Percentiles rank a stretch among this genome's conserved stretches.
phyloP scores from a whole-genome alignment of 2,329 filamentous ascomycete species.

The Cladophialophora exuberans region DNA sequence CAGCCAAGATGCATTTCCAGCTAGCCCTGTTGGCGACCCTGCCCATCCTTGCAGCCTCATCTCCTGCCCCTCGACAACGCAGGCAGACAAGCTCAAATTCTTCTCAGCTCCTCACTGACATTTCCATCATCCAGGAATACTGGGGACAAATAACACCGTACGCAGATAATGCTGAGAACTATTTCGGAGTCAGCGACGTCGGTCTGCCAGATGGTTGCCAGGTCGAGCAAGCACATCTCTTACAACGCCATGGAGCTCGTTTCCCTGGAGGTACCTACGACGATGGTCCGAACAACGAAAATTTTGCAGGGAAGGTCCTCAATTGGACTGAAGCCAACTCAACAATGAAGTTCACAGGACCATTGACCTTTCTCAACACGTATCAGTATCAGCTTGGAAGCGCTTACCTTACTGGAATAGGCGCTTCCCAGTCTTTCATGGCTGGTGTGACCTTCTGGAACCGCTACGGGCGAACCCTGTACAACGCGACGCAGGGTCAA shows the following conservation, averaged over 20 bases:
- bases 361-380: slow-evolving; percentile 56
- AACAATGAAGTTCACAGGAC: slow-evolving; percentile 46
- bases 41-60: slow-evolving; percentile 14
- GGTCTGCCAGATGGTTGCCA: slow-evolving; percentile 61
- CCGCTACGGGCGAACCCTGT: slow-evolving; percentile 58
- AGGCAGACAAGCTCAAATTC: slow-evolving; percentile 12
- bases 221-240: slow-evolving; percentile 56
- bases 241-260: slow-evolving; percentile 60
- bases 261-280: slow-evolving; percentile 52
- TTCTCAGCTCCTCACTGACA: slow-evolving; percentile 37
- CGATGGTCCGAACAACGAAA: slow-evolving; percentile 54
- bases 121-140: slow-evolving; percentile 41
- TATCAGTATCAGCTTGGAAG: slow-evolving; percentile 54
- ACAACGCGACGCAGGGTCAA: slow-evolving; percentile 53
- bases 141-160: slow-evolving; percentile 56
- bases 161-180: slow-evolving; percentile 48
- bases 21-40: slow-evolving; percentile 11
- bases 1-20: slow-evolving; percentile 9
- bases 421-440: slow-evolving; percentile 55
- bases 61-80: slow-evolving; percentile 14
- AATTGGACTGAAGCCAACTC: slow-evolving; percentile 49
- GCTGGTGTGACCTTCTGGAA: slow-evolving; percentile 58
- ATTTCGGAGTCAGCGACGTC: slow-evolving; percentile 39
- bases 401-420: slow-evolving; percentile 52
- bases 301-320: slow-evolving; percentile 53